Percentiles rank a stretch among this genome's conserved stretches.
phyloP scores from a whole-genome alignment of 169 alveolate species.

The Plasmodium ovale region DNA sequence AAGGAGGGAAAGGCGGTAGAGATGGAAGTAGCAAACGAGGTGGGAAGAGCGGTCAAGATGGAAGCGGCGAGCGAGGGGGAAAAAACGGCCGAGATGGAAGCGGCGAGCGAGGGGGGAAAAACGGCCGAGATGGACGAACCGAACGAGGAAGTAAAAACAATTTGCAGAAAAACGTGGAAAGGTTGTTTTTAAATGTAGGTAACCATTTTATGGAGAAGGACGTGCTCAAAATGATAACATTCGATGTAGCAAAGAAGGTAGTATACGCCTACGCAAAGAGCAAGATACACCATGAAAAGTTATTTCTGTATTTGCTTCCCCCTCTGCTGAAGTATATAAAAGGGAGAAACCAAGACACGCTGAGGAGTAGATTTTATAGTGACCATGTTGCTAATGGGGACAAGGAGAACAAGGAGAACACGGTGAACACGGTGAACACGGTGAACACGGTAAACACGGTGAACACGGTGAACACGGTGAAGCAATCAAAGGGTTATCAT shows the following conservation, averaged over 20 bases:
- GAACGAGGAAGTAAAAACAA: not conserved
- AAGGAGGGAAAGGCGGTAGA: not conserved
- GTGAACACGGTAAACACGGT: not conserved
- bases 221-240: not conserved
- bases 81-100: not conserved
- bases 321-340: conserved; percentile 20
- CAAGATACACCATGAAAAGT: conserved; percentile 61
- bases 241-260: not conserved
- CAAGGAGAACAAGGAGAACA: not conserved
- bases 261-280: conserved; percentile 41
- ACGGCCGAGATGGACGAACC: not conserved
- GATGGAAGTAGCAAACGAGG: not conserved
- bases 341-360: conserved; percentile 14
- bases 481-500: too few relatives aligned
- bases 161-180: not conserved
- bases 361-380: not conserved
- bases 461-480: too few relatives aligned
- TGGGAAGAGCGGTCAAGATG: not conserved
- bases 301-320: conserved; percentile 23
- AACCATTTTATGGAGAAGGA: conserved; percentile 22
- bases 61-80: not conserved
- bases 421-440: not conserved
- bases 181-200: conserved; percentile 20
- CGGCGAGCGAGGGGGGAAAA: not conserved
- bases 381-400: not conserved